These are phyloP conservation scores for Candida schatavii DNA, from an alignment of 805 yeast species.

Conservation along the genomic window DNA sequence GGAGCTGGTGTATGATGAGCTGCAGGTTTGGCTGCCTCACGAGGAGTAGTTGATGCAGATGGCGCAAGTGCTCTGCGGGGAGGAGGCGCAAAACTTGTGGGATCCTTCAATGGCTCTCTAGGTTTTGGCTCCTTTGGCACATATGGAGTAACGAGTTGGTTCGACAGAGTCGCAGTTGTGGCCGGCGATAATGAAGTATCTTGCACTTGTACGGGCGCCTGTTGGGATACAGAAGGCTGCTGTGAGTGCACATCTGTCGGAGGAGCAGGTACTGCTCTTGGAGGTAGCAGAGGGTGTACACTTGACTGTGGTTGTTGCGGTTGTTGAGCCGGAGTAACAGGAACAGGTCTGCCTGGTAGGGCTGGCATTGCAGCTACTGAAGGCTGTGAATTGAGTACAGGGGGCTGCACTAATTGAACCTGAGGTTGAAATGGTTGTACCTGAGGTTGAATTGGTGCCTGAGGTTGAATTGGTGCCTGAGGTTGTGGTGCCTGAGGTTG, in stretches of 20 bases:
- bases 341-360: constrained; percentile 18
- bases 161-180: not conserved
- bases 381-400: too few relatives aligned
- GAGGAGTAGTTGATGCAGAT: constrained; percentile 12
- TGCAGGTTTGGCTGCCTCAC: constrained; percentile 13
- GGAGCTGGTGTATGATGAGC: not conserved
- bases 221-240: constrained; percentile 1
- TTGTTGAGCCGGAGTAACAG: constrained; percentile 15
- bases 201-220: not conserved
- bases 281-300: too few relatives aligned
- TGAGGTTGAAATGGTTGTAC: constrained; percentile 8
- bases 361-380: constrained; percentile 5
- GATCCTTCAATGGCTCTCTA: constrained; percentile 30
- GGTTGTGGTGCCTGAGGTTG: constrained; percentile 10
- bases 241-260: too few relatives aligned
- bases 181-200: not conserved
- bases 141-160: constrained; percentile 1
- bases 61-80: constrained; percentile 24
- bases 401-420: constrained; percentile 10
- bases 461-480: constrained; percentile 9
- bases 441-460: constrained; percentile 5
- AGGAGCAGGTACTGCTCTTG: constrained; percentile 1
- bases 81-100: constrained; percentile 40
- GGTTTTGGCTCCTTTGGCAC: constrained; percentile 12
- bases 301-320: constrained; percentile 7